Conservation (phyloP, 345 rosid species). For the Syzygium jambos region DNA sequence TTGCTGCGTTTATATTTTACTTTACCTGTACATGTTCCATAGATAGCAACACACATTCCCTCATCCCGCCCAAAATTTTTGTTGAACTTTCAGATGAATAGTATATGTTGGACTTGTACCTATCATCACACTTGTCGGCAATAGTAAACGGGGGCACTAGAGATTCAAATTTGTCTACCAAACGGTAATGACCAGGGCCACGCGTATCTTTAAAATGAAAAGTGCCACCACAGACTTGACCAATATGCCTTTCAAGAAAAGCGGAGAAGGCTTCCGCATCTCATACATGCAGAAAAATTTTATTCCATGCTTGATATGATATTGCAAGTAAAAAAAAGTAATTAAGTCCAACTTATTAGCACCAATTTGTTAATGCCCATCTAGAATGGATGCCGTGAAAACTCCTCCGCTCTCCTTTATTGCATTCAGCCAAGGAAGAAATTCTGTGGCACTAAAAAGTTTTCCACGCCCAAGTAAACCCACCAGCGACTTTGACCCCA, state of each 20-base stretch:
- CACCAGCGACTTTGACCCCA: background rate
- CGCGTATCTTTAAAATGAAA: background rate
- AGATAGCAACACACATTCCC: too few species aligned
- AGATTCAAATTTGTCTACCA: background rate
- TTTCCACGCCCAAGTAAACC: background rate
- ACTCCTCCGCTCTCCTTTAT: background rate
- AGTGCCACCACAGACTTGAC: background rate
- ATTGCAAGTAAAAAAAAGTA: background rate
- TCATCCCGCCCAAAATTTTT: too few species aligned
- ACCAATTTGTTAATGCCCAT: background rate
- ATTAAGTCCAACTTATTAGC: background rate
- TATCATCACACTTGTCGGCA: background rate
- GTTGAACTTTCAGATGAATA: background rate
- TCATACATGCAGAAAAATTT: background rate
- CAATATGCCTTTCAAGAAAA: background rate
- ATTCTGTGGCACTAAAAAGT: background rate
- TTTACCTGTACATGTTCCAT: too few species aligned
- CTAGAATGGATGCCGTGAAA: background rate
- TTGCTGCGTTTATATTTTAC: too few species aligned
- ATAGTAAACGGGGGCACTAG: background rate
- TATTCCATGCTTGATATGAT: background rate
- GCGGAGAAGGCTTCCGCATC: background rate
- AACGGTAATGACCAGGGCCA: background rate
- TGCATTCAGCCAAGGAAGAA: background rate
- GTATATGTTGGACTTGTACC: background rate